A percentile compares a stretch with the other conserved stretches of the same genome.
phyloP scores from a whole-genome alignment of 2,329 filamentous ascomycete species.

The Cladosporium austrohemisphaericum region DNA sequence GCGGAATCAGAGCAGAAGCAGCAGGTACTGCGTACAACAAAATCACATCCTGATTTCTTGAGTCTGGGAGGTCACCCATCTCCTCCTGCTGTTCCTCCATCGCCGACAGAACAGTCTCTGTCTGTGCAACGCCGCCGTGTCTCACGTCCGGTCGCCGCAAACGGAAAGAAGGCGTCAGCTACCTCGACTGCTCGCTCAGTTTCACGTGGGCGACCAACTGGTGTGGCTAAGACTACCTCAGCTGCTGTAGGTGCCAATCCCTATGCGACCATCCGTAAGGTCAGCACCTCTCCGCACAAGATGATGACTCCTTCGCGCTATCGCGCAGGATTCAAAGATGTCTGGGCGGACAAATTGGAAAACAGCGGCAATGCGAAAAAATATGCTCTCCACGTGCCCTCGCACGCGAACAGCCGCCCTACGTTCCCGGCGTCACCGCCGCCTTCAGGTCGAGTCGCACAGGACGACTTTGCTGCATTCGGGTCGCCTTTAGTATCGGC shows the following conservation, averaged over 20 bases:
- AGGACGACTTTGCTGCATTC: constrained; percentile 35
- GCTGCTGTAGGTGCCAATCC: constrained; percentile 21
- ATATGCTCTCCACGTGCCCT: constrained; percentile 47
- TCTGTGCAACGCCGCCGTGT: constrained; percentile 26
- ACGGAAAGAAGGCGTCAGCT: constrained; percentile 25
- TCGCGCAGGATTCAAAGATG: constrained; percentile 42
- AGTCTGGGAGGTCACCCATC: constrained; percentile 34
- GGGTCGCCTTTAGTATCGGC: constrained; percentile 20
- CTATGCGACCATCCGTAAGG: constrained; percentile 28
- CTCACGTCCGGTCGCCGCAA: constrained; percentile 26
- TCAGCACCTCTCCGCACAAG: constrained; percentile 39
- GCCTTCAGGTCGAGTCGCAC: constrained; percentile 40
- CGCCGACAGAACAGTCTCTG: constrained; percentile 29
- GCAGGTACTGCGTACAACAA: constrained; percentile 29
- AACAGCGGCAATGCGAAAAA: constrained; percentile 37
- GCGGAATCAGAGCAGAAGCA: constrained; percentile 43
- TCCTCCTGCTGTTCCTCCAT: constrained; percentile 30
- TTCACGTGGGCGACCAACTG: constrained; percentile 31
- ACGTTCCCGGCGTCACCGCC: constrained; percentile 43
- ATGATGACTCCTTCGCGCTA: constrained; percentile 54
- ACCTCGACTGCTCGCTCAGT: constrained; percentile 29
- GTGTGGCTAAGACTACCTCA: constrained; percentile 29
- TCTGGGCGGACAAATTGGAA: constrained; percentile 53
- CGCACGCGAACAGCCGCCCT: constrained; percentile 28
- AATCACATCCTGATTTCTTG: constrained; percentile 35